phyloP scores from a whole-genome alignment of 176 grass and related monocot genomes.

The Chrysopogon serrulatus region DNA sequence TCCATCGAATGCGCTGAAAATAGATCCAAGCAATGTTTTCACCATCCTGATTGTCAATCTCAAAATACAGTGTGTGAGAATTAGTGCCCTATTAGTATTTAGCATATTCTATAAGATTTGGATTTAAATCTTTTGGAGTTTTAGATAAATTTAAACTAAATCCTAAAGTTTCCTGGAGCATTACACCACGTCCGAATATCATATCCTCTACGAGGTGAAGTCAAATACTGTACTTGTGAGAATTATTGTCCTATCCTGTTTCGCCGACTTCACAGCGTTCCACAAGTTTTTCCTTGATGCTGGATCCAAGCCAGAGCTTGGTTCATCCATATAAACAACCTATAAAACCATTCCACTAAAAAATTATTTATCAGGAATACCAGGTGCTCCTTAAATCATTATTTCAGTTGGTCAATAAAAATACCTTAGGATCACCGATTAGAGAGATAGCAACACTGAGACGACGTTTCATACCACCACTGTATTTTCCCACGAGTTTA shows the following conservation, averaged over 20 bases:
- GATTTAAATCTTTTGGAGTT: no score
- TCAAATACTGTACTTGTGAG: background rate
- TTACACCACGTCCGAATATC: background rate
- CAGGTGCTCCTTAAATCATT: background rate
- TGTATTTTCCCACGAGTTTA: conserved; percentile 67
- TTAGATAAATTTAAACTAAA: no score
- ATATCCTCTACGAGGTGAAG: background rate
- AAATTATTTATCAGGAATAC: background rate
- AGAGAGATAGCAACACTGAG: conserved; percentile 83
- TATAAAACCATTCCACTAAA: background rate
- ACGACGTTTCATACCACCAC: conserved; percentile 89
- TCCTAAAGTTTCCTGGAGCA: background rate
- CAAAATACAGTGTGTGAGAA: conserved; percentile 7
- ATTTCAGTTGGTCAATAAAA: background rate
- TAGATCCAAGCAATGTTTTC: background rate
- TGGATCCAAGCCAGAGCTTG: conserved; percentile 87
- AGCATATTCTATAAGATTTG: no score
- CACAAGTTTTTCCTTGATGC: conserved; percentile 75
- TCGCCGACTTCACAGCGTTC: conserved; percentile 59
- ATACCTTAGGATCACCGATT: conserved; percentile 69
- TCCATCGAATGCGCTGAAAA: conserved; percentile 75
- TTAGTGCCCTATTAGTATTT: conserved; percentile 4
- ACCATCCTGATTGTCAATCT: background rate
- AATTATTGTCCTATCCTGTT: conserved; percentile 55
- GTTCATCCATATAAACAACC: conserved; percentile 98